phyloP scores from a whole-genome alignment of 768 basidiomycete species.

The Pholiota molesta region DNA sequence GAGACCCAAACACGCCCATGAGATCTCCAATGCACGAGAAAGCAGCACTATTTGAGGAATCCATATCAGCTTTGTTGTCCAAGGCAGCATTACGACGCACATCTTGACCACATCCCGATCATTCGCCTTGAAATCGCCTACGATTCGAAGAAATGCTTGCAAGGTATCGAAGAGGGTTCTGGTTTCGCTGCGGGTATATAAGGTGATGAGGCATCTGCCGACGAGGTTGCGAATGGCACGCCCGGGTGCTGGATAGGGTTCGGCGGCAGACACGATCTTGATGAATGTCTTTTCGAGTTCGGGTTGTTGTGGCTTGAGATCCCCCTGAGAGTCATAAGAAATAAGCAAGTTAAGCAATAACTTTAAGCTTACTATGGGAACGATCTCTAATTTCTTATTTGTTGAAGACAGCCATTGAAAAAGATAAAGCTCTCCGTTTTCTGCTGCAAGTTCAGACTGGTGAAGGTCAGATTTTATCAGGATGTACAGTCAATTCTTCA shows the following conservation, averaged over 20 bases:
- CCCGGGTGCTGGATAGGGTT: conserved; percentile 81
- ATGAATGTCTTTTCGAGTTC: conserved; percentile 65
- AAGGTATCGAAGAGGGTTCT: conserved; percentile 87
- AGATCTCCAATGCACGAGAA: conserved; percentile 89
- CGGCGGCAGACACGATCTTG: conserved; percentile 65
- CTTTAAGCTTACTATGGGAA: conserved; percentile 50
- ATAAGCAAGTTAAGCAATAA: not conserved
- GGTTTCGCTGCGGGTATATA: conserved; percentile 84
- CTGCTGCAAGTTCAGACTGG: conserved; percentile 69
- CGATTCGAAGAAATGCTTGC: conserved; percentile 74
- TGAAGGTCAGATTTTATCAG: not conserved
- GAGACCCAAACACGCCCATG: conserved; percentile 82
- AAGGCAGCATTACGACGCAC: conserved; percentile 41
- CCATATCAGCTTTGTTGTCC: not conserved
- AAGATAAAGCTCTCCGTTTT: conserved; percentile 80
- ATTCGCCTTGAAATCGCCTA: conserved; percentile 66
- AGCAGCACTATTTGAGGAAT: conserved; percentile 63
- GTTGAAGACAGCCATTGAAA: conserved; percentile 81
- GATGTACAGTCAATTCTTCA: not conserved
- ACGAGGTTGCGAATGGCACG: conserved; percentile 82
- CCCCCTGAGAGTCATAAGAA: conserved; percentile 46
- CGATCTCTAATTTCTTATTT: conserved; percentile 58
- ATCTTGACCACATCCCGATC: conserved; percentile 70
- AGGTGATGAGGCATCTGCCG: conserved; percentile 70
- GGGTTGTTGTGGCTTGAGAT: conserved; percentile 65